Evolutionary conservation across 352 stramenopile genomes (phyloP).

Genomic region (Phytopythium helicoides): DNA sequence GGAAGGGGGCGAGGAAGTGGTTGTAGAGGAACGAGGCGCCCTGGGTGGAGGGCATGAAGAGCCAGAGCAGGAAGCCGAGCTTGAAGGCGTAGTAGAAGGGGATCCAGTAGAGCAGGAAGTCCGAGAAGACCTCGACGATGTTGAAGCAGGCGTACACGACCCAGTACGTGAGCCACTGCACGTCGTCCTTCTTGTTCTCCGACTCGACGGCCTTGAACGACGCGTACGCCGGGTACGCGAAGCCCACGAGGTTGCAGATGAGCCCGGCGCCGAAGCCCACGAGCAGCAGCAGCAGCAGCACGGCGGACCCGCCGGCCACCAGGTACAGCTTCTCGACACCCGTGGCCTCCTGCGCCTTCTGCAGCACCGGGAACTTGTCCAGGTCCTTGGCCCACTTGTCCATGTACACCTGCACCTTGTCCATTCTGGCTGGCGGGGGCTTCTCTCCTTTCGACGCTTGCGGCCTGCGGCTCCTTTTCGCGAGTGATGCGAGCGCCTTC

Average conservation of each 20-base stretch:
- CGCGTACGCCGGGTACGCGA: constrained; percentile 78
- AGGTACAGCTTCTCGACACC: constrained; percentile 90
- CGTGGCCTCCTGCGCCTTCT: constrained; percentile 77
- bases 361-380: constrained; percentile 76
- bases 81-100: constrained; percentile 99
- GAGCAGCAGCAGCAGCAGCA: constrained; percentile 78
- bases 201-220: constrained; percentile 88
- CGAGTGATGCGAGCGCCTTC: constrained; percentile 4
- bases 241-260: constrained; percentile 83
- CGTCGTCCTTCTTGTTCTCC: constrained; percentile 74
- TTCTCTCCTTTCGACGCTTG: constrained; percentile 4
- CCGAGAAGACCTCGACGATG: constrained; percentile 95
- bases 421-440: constrained; percentile 35
- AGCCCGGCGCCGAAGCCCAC: constrained; percentile 84
- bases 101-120: constrained; percentile 97
- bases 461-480: constrained; percentile 6
- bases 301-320: constrained; percentile 47
- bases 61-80: constrained; percentile 96
- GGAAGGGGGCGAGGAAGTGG: constrained; percentile 89
- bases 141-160: constrained; percentile 97
- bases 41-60: constrained; percentile 96
- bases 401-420: constrained; percentile 81
- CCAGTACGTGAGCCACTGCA: constrained; percentile 97
- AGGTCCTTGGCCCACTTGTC: constrained; percentile 87
- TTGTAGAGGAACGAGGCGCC: constrained; percentile 96